These are phyloP conservation scores for Pseudocercospora cruenta DNA, from an alignment of 2,329 filamentous ascomycete species.

Conservation along the genomic window DNA sequence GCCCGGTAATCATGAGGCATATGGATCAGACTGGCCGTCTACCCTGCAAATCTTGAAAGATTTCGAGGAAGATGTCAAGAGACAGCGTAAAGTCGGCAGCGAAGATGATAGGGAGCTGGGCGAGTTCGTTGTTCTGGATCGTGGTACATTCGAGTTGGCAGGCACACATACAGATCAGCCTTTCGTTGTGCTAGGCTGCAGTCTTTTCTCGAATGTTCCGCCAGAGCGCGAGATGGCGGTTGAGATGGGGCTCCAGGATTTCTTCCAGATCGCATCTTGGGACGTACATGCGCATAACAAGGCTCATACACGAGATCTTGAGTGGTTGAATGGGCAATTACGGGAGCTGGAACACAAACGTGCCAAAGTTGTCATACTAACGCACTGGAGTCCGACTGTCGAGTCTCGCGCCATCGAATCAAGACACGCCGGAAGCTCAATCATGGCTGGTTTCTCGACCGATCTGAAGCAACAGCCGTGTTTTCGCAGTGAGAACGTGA, in stretches of 20 bases:
- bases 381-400: constrained; percentile 50
- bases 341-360: constrained; percentile 47
- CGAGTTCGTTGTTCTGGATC: constrained; percentile 48
- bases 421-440: constrained; percentile 32
- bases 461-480: constrained; percentile 18
- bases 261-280: constrained; percentile 40
- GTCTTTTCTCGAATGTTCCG: constrained; percentile 24
- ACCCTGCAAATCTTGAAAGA: constrained; percentile 36
- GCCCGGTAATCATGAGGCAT: constrained; percentile 62
- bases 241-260: constrained; percentile 19
- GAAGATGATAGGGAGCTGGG: constrained; percentile 36
- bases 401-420: constrained; percentile 43
- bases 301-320: constrained; percentile 46
- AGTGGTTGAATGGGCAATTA: constrained; percentile 50
- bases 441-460: constrained; percentile 16
- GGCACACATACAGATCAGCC: constrained; percentile 21
- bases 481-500: constrained; percentile 10
- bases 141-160: constrained; percentile 14
- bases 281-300: constrained; percentile 43
- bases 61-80: constrained; percentile 12
- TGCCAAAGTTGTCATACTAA: constrained; percentile 43
- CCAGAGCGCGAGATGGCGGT: constrained; percentile 14
- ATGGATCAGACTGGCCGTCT: constrained; percentile 44
- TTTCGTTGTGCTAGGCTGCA: constrained; percentile 42
- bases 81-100: background rate